These are phyloP conservation scores for Monosporascus sp. DNA, from an alignment of 2,329 filamentous ascomycete genomes.

Conservation along the genomic window DNA sequence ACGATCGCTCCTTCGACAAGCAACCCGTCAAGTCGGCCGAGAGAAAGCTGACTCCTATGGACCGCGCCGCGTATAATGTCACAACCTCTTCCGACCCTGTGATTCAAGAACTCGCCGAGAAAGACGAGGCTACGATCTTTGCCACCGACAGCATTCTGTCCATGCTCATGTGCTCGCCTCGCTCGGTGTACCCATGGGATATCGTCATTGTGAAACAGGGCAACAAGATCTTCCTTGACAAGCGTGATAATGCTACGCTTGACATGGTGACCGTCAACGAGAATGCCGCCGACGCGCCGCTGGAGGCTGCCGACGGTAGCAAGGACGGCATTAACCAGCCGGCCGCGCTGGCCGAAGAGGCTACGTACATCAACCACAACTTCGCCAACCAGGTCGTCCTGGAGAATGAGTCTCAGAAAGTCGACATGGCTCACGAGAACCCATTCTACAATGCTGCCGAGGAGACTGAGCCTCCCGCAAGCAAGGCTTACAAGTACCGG, in stretches of 20 bases:
- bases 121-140: constrained; percentile 93
- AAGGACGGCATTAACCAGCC: constrained; percentile 95
- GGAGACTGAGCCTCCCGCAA: constrained; percentile 88
- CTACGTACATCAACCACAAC: constrained; percentile 99
- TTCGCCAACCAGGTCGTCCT: constrained; percentile 93
- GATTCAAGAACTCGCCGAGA: constrained; percentile 94
- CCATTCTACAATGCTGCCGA: constrained; percentile 95
- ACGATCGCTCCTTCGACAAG: constrained; percentile 94
- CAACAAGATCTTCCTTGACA: constrained; percentile 98
- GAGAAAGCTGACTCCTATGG: constrained; percentile 80
- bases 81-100: constrained; percentile 94
- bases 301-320: constrained; percentile 86
- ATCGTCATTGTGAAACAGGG: constrained; percentile 88
- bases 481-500: constrained; percentile 98
- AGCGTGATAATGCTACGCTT: constrained; percentile 88
- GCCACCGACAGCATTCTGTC: constrained; percentile 95
- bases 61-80: constrained; percentile 96
- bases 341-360: constrained; percentile 87
- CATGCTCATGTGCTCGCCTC: constrained; percentile 98
- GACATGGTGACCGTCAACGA: constrained; percentile 99
- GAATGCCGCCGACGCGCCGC: constrained; percentile 90
- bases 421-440: constrained; percentile 82
- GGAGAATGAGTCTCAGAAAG: constrained; percentile 73
- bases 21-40: constrained; percentile 82
- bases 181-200: constrained; percentile 98